These are phyloP conservation scores for Tolypocladium sp. DNA, from an alignment of 2,329 filamentous ascomycete genomes.

Conservation along the genomic window DNA sequence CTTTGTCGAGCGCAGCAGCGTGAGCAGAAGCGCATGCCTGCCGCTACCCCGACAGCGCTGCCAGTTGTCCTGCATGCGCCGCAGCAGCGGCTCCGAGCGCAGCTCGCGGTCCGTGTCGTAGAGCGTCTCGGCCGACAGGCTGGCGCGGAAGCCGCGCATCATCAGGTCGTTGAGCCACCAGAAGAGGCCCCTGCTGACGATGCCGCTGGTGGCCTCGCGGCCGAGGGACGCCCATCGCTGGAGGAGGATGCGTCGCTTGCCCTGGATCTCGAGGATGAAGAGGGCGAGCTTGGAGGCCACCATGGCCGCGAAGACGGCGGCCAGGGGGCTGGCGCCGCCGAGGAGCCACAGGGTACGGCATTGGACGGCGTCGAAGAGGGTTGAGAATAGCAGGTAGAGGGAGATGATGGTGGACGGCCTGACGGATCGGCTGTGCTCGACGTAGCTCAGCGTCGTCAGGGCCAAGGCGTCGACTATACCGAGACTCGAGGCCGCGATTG, in stretches of 20 bases:
- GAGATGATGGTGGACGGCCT: conserved; percentile 29
- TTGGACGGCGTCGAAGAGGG: conserved; percentile 23
- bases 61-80: background rate
- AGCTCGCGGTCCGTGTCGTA: background rate
- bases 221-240: conserved; percentile 10
- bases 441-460: conserved; percentile 16
- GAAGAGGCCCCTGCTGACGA: conserved; percentile 9
- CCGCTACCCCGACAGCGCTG: background rate
- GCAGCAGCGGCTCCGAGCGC: background rate
- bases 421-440: conserved; percentile 21
- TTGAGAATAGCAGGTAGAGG: conserved; percentile 25
- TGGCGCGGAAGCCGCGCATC: background rate
- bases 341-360: conserved; percentile 9
- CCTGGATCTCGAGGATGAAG: background rate
- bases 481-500: conserved; percentile 11
- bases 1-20: background rate
- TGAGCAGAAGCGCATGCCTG: background rate
- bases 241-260: conserved; percentile 7
- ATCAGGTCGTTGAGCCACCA: conserved; percentile 13
- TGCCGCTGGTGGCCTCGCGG: conserved; percentile 20
- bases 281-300: conserved; percentile 18
- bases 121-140: background rate
- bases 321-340: conserved; percentile 7
- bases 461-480: conserved; percentile 15
- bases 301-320: conserved; percentile 16